phyloP scores from a whole-genome alignment of 1,284 basidiomycete species.

The Moesziomyces sp. region DNA sequence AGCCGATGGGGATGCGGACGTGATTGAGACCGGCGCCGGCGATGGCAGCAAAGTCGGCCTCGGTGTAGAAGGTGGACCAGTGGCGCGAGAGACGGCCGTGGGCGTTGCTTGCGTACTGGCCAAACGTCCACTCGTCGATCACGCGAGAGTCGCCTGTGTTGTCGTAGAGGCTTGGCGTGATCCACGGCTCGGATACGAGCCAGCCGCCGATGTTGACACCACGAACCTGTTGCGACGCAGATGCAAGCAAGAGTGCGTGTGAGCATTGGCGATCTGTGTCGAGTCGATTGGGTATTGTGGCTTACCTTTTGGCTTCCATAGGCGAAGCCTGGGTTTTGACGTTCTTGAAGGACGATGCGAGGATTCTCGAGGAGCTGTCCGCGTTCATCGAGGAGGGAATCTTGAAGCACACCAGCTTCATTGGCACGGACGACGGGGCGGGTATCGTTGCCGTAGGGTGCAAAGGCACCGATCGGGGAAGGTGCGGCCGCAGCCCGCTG shows the following conservation, averaged over 20 bases:
- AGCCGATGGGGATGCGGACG: slow-evolving; percentile 87
- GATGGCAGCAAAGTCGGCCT: slow-evolving; percentile 79
- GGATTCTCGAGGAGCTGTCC: slow-evolving; percentile 33
- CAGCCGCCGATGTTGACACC: slow-evolving; percentile 66
- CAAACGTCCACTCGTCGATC: slow-evolving; percentile 88
- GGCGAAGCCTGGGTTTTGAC: slow-evolving; percentile 42
- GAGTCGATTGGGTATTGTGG: background rate
- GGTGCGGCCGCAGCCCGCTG: slow-evolving; percentile 19
- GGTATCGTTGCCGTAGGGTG: slow-evolving; percentile 29
- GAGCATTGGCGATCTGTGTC: no score
- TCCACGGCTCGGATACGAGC: slow-evolving; percentile 65
- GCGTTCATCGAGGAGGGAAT: slow-evolving; percentile 38
- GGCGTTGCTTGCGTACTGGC: slow-evolving; percentile 71
- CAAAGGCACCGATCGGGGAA: slow-evolving; percentile 21
- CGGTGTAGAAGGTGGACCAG: slow-evolving; percentile 85
- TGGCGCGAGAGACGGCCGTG: slow-evolving; percentile 69
- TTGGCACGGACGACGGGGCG: slow-evolving; percentile 40
- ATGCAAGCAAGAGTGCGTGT: no score
- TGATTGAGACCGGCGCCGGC: slow-evolving; percentile 71
- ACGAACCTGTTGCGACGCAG: slow-evolving; percentile 40
- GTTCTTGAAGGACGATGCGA: slow-evolving; percentile 37
- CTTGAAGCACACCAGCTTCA: slow-evolving; percentile 24
- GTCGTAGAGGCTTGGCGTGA: slow-evolving; percentile 71
- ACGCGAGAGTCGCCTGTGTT: slow-evolving; percentile 58
- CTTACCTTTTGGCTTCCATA: slow-evolving; percentile 39